Evolutionary conservation across 2,329 filamentous ascomycete species (phyloP).

Genomic region (Lithohypha guttulata): DNA sequence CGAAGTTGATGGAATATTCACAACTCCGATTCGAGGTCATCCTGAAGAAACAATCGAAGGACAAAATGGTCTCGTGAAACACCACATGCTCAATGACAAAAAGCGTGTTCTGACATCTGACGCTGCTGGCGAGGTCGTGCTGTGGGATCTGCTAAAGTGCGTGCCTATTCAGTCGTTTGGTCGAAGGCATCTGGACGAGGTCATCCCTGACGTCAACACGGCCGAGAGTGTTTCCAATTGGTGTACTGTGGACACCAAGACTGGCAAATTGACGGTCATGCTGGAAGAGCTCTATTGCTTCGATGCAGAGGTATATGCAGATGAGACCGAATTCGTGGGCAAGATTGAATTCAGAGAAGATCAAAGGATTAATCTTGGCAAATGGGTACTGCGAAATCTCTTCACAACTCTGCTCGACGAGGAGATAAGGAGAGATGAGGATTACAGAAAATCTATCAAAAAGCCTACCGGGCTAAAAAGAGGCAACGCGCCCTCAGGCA

Average conservation of each 20-base stretch:
- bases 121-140: slow-evolving; percentile 82
- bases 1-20: slow-evolving; percentile 36
- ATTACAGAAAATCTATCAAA: slow-evolving; percentile 53
- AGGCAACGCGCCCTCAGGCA: slow-evolving; percentile 18
- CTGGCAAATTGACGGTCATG: slow-evolving; percentile 79
- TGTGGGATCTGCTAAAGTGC: slow-evolving; percentile 94
- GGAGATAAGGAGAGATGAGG: slow-evolving; percentile 72
- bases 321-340: slow-evolving; percentile 67
- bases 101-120: slow-evolving; percentile 82
- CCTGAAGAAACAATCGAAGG: slow-evolving; percentile 82
- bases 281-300: slow-evolving; percentile 94
- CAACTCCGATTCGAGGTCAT: slow-evolving; percentile 55
- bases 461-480: slow-evolving; percentile 40
- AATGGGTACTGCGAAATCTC: slow-evolving; percentile 88
- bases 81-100: slow-evolving; percentile 81
- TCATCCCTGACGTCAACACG: slow-evolving; percentile 77
- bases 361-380: slow-evolving; percentile 91
- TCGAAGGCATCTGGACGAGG: slow-evolving; percentile 86
- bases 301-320: slow-evolving; percentile 92
- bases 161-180: slow-evolving; percentile 83
- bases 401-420: slow-evolving; percentile 85
- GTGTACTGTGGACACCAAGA: slow-evolving; percentile 91
- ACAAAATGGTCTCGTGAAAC: slow-evolving; percentile 89
- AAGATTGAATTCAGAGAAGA: slow-evolving; percentile 79
- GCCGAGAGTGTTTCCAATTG: slow-evolving; percentile 83